Conservation (phyloP, 805 yeast species). For the Yarrowia porcina region DNA sequence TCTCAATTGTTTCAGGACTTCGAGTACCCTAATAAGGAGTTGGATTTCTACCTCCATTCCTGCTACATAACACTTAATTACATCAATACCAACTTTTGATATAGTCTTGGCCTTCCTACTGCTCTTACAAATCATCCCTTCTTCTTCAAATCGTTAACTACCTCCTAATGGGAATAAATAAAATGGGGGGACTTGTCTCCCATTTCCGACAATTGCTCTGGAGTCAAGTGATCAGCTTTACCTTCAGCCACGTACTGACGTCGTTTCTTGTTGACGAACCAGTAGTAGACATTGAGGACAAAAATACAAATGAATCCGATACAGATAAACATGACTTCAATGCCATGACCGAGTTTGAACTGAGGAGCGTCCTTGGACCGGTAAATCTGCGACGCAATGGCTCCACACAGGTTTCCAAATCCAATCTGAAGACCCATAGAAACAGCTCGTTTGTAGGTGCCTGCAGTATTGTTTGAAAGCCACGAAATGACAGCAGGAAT, state of each 20-base stretch:
- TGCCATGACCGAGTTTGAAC: slow-evolving; percentile 51
- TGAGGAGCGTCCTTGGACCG: slow-evolving; percentile 52
- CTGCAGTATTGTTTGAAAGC: slow-evolving; percentile 54
- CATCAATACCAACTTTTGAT: no score
- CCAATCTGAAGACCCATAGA: slow-evolving; percentile 57
- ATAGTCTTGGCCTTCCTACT: no score
- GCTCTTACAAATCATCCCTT: no score
- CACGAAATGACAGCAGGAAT: slow-evolving; percentile 62
- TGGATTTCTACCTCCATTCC: no score
- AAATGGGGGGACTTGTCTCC: slow-evolving; percentile 11
- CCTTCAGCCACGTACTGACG: not conserved
- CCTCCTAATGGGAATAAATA: not conserved
- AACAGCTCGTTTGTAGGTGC: slow-evolving; percentile 52
- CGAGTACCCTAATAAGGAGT: no score
- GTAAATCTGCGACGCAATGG: slow-evolving; percentile 53
- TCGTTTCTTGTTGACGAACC: not conserved
- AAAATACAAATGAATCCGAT: slow-evolving; percentile 35
- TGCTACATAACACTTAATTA: no score
- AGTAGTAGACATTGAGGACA: not conserved
- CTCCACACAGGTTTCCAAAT: slow-evolving; percentile 64
- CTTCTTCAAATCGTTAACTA: no score
- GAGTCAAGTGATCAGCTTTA: not conserved
- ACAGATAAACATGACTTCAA: slow-evolving; percentile 46
- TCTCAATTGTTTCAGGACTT: no score
- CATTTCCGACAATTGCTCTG: not conserved